phyloP scores from a whole-genome alignment of 1,284 basidiomycete species.

The Ganoderma lingzhi region DNA sequence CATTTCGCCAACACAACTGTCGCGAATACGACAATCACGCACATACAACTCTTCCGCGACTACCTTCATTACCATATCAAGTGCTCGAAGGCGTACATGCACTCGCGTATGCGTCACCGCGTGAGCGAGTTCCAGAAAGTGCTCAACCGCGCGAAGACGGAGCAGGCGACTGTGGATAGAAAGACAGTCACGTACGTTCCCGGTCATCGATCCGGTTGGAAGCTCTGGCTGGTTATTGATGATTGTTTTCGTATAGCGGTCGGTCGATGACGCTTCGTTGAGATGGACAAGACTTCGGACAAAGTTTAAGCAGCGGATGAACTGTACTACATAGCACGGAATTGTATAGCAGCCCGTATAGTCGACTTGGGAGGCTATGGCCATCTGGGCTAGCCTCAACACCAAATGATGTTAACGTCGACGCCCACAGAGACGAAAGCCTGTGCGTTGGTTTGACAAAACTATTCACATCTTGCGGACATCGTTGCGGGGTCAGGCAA shows the following conservation, averaged over 20 bases:
- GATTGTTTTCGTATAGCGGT: conserved; percentile 18
- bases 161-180: conserved; percentile 83
- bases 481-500: neutral
- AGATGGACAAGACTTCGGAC: conserved; percentile 2
- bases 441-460: neutral
- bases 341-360: neutral
- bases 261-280: conserved; percentile 32
- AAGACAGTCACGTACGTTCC: conserved; percentile 89
- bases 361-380: neutral
- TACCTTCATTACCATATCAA: conserved; percentile 99
- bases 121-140: conserved; percentile 99
- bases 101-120: conserved; percentile 94
- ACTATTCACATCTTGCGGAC: neutral
- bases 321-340: conserved; percentile 19
- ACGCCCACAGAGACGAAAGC: neutral
- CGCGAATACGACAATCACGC: conserved; percentile 89
- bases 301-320: conserved; percentile 2
- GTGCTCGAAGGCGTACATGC: conserved; percentile 99
- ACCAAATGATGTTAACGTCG: neutral
- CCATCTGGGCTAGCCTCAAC: neutral
- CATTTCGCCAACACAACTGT: conserved; percentile 87
- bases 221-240: neutral
- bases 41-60: conserved; percentile 97
- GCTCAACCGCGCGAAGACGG: conserved; percentile 97
- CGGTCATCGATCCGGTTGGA: neutral